Percentiles rank a stretch among this genome's conserved stretches.
These are phyloP conservation scores for Pyrus hybrid DNA, from an alignment of 331 rosid genomes.

Conservation along the genomic window DNA sequence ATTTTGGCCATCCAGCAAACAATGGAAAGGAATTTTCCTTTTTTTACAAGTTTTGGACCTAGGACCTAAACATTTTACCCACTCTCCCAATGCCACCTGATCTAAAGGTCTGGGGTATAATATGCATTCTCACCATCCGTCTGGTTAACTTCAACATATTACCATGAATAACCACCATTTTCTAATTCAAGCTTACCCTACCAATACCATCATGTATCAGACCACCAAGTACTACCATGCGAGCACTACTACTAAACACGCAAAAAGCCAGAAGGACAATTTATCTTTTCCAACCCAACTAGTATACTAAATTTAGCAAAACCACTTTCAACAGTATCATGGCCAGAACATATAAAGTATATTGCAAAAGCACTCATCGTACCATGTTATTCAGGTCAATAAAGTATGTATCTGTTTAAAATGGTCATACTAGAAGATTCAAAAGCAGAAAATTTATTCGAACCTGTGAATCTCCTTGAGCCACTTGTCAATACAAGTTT, in stretches of 20 bases:
- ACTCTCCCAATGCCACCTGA: background rate
- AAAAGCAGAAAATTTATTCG: background rate
- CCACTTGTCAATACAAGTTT: constrained; percentile 94
- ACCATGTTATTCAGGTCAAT: background rate
- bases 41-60: background rate
- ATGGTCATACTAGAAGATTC: constrained; percentile 6
- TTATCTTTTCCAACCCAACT: background rate
- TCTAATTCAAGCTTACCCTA: background rate
- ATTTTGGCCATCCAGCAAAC: background rate
- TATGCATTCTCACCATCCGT: background rate
- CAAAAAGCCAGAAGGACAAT: background rate
- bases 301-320: background rate
- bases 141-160: background rate
- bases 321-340: background rate
- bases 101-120: background rate
- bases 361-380: background rate
- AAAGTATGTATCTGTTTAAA: background rate
- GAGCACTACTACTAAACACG: background rate
- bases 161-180: background rate
- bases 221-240: background rate
- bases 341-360: background rate
- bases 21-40: background rate
- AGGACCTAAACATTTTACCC: background rate
- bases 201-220: background rate
- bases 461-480: constrained; percentile 98